phyloP scores from a whole-genome alignment of 352 stramenopile species.

The Thalassiosira exigua region DNA sequence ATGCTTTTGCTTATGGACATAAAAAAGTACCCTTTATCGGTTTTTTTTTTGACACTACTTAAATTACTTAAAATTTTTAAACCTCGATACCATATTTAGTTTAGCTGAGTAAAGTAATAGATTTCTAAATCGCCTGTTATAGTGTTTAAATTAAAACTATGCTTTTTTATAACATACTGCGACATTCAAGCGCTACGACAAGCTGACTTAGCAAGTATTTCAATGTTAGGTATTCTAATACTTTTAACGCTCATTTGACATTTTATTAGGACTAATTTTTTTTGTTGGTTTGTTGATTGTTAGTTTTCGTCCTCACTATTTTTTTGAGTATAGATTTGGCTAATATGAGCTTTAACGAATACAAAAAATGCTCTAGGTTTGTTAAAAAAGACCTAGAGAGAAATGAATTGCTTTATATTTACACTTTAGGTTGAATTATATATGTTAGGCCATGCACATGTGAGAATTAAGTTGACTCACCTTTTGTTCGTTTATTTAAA shows the following conservation, averaged over 20 bases:
- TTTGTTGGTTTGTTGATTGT: slow-evolving; percentile 57
- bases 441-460: slow-evolving; percentile 59
- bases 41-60: neutral
- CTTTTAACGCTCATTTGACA: slow-evolving; percentile 46
- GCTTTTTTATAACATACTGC: slow-evolving; percentile 47
- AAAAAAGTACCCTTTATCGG: slow-evolving; percentile 22
- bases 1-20: slow-evolving; percentile 26
- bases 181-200: slow-evolving; percentile 53
- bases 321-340: slow-evolving; percentile 42
- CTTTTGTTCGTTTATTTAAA: slow-evolving; percentile 42
- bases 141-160: too few species aligned
- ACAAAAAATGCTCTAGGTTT: slow-evolving; percentile 41
- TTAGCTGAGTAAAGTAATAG: neutral
- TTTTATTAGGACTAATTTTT: slow-evolving; percentile 39
- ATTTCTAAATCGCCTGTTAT: too few species aligned
- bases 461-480: slow-evolving; percentile 57
- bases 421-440: slow-evolving; percentile 21
- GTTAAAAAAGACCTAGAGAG: slow-evolving; percentile 21
- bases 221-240: slow-evolving; percentile 44
- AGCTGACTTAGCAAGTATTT: slow-evolving; percentile 39
- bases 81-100: too few species aligned
- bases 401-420: slow-evolving; percentile 18
- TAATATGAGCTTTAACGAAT: too few species aligned
- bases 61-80: slow-evolving; percentile 1
- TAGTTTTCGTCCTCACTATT: slow-evolving; percentile 44